Conservation (phyloP, 192 early-diverging fungal species). For the Dispira parvispora region DNA sequence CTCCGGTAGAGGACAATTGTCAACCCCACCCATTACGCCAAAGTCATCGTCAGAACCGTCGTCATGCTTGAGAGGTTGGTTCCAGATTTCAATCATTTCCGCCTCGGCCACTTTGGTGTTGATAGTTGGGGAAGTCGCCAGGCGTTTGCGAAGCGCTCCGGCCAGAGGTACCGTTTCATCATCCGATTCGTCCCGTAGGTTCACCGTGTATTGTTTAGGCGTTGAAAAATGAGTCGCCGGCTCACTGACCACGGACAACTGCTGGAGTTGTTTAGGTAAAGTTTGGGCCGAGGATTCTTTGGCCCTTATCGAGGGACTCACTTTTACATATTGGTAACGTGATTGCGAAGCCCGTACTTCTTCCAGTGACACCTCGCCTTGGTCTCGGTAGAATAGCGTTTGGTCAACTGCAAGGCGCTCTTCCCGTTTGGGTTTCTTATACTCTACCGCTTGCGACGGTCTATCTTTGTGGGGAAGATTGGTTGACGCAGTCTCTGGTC, state of each 20-base stretch:
- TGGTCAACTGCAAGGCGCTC: not conserved
- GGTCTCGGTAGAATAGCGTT: not conserved
- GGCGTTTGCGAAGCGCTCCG: not conserved
- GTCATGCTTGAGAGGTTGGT: constrained; percentile 7
- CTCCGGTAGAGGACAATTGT: no score
- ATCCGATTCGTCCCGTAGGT: not conserved
- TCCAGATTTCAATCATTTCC: constrained; percentile 10
- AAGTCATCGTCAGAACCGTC: not conserved
- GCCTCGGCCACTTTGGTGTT: constrained; percentile 10
- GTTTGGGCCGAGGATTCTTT: not conserved
- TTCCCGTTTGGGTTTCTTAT: not conserved
- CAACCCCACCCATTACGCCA: no score
- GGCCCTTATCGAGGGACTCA: not conserved
- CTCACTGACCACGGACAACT: not conserved
- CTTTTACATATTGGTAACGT: not conserved
- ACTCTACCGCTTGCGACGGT: no score
- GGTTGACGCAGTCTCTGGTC: no score
- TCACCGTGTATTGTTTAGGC: not conserved
- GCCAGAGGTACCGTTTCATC: not conserved
- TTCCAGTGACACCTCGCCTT: constrained; percentile 1
- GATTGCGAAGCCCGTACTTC: not conserved
- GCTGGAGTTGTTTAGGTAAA: not conserved
- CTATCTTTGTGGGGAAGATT: no score
- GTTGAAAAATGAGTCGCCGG: not conserved
- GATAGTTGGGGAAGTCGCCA: constrained; percentile 8